phyloP scores from a whole-genome alignment of 495 filamentous ascomycete species.

The Wilcoxina mikolae region DNA sequence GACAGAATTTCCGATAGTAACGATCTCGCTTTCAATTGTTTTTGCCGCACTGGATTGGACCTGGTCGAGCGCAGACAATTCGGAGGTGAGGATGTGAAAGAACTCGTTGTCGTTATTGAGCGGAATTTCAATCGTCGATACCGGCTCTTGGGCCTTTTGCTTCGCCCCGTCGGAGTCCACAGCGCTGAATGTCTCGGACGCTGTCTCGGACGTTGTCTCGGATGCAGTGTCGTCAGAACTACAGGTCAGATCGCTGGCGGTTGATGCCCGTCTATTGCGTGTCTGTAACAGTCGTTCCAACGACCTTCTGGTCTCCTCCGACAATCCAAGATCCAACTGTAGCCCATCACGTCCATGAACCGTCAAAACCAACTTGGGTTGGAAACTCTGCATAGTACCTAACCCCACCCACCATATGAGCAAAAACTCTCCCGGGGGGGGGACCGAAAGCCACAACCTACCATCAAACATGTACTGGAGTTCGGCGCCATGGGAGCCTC shows the following conservation, averaged over 20 bases:
- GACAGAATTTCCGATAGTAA: constrained; percentile 40
- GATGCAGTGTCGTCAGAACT: neutral
- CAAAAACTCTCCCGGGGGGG: neutral
- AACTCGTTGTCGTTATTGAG: constrained; percentile 52
- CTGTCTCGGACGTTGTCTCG: too few relatives aligned
- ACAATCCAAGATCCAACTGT: constrained; percentile 41
- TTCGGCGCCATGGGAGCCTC: constrained; percentile 16
- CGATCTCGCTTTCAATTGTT: constrained; percentile 40
- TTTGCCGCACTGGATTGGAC: constrained; percentile 44
- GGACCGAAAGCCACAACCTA: constrained; percentile 22
- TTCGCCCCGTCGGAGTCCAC: neutral
- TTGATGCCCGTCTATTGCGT: neutral
- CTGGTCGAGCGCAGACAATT: constrained; percentile 44
- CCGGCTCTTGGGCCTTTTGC: neutral
- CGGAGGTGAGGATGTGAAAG: constrained; percentile 47
- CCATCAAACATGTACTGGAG: constrained; percentile 37
- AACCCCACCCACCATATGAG: neutral
- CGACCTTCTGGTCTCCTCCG: constrained; percentile 38
- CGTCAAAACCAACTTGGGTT: constrained; percentile 45
- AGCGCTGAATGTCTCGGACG: neutral
- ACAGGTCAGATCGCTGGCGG: neutral
- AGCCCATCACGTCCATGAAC: constrained; percentile 38
- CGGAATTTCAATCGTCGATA: constrained; percentile 42
- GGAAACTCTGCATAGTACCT: constrained; percentile 33
- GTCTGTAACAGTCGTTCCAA: constrained; percentile 36